Base-by-base conservation (phyloP, 345 rosid genomes). In the Kandelia obovata region DNA sequence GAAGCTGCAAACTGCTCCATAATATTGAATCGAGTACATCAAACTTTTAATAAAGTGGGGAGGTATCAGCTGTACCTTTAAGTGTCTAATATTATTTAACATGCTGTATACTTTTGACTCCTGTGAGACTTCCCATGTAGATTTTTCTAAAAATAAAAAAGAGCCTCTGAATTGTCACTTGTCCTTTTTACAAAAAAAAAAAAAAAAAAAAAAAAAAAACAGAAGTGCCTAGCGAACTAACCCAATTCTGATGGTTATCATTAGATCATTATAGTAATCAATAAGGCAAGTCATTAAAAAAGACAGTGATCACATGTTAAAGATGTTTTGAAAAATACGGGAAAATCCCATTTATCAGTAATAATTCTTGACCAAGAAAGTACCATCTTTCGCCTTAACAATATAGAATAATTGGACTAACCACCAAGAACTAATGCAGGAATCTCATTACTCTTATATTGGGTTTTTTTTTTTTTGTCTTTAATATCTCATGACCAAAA, bases 1-100 rank as follows among this genome's bases (percentile, higher is more conserved):
- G 77, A 72, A 84, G 64, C 86, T 77, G 82, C 78, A 66, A 34
- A 59, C 58, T 47, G 43, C 66, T 65, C 72, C 30, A 59, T 28
- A 46, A 47, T 9, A 43, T 43, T 43, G 16, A 43, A 43, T 43
- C 47, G 47, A 43, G 47, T 11, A 13, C 47, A 11, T 43, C 47
- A 43, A 13, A 13, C 16, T 43, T 13, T 13, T 43, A 16, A 43
- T 13, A 43, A 13, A 43, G 47, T 2, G 4, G 47, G 2, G 17
- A 3, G 47, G 47, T 2, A 43, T 43, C 17, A 2, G 17, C 17
- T 13, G 16, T 43, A 9, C 16, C 47, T 13, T 2, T 1, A 43
- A 43, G 47, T 43, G 0, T 10, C 47, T 43, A 43, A 43, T 10
- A 43, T 10, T 13, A 43, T 43, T 43, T 43, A 43, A 4, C 3